These are phyloP conservation scores for Lecanosticta acicola DNA, from an alignment of 2,329 filamentous ascomycete genomes.

Conservation along the genomic window DNA sequence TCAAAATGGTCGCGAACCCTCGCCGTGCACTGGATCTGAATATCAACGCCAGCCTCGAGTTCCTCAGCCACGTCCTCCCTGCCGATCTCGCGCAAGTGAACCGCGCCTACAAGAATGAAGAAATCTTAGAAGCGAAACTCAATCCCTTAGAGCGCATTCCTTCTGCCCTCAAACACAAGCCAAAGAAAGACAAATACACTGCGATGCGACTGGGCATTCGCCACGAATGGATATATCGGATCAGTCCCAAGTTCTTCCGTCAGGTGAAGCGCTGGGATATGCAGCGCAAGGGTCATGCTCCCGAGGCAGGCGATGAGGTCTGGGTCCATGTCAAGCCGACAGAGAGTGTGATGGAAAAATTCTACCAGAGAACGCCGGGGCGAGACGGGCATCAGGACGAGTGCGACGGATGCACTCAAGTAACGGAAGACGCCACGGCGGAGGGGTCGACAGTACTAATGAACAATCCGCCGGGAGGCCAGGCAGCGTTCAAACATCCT, in stretches of 20 bases:
- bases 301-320: conserved; percentile 43
- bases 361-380: conserved; percentile 14
- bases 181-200: conserved; percentile 53
- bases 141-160: conserved; percentile 43
- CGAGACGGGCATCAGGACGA: conserved; percentile 2
- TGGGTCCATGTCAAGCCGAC: conserved; percentile 49
- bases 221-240: conserved; percentile 51
- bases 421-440: conserved; percentile 1
- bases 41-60: conserved; percentile 57
- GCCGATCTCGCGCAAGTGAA: conserved; percentile 44
- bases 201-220: conserved; percentile 53
- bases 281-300: conserved; percentile 34
- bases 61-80: conserved; percentile 52
- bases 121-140: conserved; percentile 35
- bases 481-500: not conserved
- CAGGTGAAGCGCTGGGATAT: conserved; percentile 34
- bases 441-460: conserved; percentile 1
- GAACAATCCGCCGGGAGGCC: conserved; percentile 1
- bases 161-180: conserved; percentile 44
- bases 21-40: conserved; percentile 59
- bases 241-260: conserved; percentile 43
- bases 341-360: conserved; percentile 15
- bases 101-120: conserved; percentile 50
- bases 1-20: conserved; percentile 61
- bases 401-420: not conserved